A percentile compares a stretch with the other conserved stretches of the same genome.
Evolutionary conservation across 257 asterid genomes (phyloP).

Genomic region (Solanum arcanum): DNA sequence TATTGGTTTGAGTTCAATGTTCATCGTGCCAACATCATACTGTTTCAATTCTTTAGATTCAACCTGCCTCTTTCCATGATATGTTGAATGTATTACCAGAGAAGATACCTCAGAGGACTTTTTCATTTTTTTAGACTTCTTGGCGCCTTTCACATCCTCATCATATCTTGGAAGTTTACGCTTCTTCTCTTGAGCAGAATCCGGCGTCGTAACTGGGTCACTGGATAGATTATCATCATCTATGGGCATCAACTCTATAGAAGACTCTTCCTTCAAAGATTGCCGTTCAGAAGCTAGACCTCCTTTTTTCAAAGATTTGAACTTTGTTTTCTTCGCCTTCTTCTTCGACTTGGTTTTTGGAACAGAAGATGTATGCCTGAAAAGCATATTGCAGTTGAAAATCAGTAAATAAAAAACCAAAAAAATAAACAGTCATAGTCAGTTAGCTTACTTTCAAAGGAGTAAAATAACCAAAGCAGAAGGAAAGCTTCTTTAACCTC

Average conservation of each 20-base stretch:
- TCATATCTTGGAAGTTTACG: slow-evolving; percentile 45
- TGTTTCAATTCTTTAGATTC: slow-evolving; percentile 33
- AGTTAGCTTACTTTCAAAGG: not conserved
- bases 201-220: slow-evolving; percentile 53
- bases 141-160: slow-evolving; percentile 46
- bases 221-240: slow-evolving; percentile 50
- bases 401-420: not conserved
- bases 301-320: slow-evolving; percentile 90
- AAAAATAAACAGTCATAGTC: not conserved
- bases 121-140: slow-evolving; percentile 54
- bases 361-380: slow-evolving; percentile 43
- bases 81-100: slow-evolving; percentile 23
- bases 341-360: slow-evolving; percentile 66
- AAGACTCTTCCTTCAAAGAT: slow-evolving; percentile 47
- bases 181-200: slow-evolving; percentile 45
- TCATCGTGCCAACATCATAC: slow-evolving; percentile 35
- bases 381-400: slow-evolving; percentile 8
- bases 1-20: slow-evolving; percentile 42
- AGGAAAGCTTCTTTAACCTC: not conserved
- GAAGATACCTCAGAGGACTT: slow-evolving; percentile 36
- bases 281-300: slow-evolving; percentile 51
- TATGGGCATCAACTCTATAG: slow-evolving; percentile 41
- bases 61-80: slow-evolving; percentile 33
- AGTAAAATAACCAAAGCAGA: not conserved
- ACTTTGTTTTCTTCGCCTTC: slow-evolving; percentile 77